A percentile compares a stretch with the other conserved stretches of the same genome.
Conservation (phyloP, 108 stramenopile genomes). For the Conticribra guillardii region DNA sequence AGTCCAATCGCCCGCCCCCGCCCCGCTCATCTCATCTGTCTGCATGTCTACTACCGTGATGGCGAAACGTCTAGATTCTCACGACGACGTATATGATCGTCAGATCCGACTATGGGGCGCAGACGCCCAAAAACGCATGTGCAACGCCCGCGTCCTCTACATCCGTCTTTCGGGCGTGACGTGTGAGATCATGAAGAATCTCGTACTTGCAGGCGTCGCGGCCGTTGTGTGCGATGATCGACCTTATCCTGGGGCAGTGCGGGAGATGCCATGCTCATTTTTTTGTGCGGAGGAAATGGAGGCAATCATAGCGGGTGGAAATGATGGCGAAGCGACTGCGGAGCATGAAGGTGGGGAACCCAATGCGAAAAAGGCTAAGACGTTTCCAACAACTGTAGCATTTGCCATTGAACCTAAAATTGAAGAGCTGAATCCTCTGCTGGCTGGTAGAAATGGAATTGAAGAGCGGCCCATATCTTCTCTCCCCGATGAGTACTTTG, state of each 20-base stretch:
- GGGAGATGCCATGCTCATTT: constrained; percentile 57
- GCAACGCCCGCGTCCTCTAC: constrained; percentile 87
- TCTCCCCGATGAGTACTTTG: constrained; percentile 70
- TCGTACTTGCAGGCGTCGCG: constrained; percentile 89
- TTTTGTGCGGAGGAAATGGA: constrained; percentile 47
- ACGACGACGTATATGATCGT: constrained; percentile 90
- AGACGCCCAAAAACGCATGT: constrained; percentile 94
- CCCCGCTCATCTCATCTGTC: too few species aligned
- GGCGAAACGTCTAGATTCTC: constrained; percentile 25
- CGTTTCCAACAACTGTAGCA: constrained; percentile 55
- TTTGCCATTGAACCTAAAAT: constrained; percentile 73
- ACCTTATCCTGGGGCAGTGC: constrained; percentile 60
- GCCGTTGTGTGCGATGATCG: constrained; percentile 85
- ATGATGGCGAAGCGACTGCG: constrained; percentile 6
- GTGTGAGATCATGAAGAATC: constrained; percentile 91
- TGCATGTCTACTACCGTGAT: constrained; percentile 7
- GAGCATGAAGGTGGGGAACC: constrained; percentile 31
- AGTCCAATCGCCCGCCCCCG: too few species aligned
- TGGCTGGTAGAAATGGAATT: constrained; percentile 77
- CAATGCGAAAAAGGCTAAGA: constrained; percentile 50
- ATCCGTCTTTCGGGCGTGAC: constrained; percentile 85
- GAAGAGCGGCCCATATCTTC: constrained; percentile 50
- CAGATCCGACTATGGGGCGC: constrained; percentile 97
- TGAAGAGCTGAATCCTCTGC: constrained; percentile 90
- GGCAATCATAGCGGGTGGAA: constrained; percentile 11